Evolutionary conservation across 345 rosid species (phyloP).

Genomic region (Pelargonium nanum): DNA sequence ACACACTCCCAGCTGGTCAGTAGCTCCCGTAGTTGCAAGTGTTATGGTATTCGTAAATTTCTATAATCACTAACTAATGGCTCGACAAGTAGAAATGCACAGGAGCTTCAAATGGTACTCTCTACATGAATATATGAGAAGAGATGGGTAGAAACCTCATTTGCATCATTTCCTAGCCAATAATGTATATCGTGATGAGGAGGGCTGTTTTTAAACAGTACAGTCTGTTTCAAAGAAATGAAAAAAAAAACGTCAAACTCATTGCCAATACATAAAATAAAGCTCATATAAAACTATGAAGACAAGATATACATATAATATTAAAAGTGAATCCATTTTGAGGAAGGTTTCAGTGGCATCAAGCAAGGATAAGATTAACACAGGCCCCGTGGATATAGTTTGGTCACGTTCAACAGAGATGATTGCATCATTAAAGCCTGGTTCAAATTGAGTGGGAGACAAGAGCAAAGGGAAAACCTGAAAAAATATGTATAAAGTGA

Average conservation of each 20-base stretch:
- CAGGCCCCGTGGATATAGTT: not conserved
- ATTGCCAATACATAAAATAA: not conserved
- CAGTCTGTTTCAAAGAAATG: slow-evolving; percentile 34
- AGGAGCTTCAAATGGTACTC: not conserved
- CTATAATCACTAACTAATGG: not conserved
- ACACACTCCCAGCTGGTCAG: not conserved
- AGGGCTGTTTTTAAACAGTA: slow-evolving; percentile 37
- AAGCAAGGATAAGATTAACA: not conserved
- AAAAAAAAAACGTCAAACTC: not conserved
- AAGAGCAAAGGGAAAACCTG: too few species aligned
- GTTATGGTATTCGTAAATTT: not conserved
- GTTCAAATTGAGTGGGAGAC: not conserved
- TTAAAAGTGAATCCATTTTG: not conserved
- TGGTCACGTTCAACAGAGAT: not conserved
- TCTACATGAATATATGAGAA: not conserved
- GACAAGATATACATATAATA: too few species aligned
- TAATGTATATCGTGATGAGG: slow-evolving; percentile 63
- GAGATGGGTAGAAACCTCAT: slow-evolving; percentile 28
- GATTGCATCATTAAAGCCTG: not conserved
- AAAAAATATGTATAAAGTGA: too few species aligned
- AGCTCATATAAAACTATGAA: not conserved
- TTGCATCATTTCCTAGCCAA: slow-evolving; percentile 71
- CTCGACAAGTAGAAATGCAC: not conserved
- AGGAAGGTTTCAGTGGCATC: too few species aligned
- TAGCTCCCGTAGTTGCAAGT: too few species aligned